Percentiles rank a stretch among this genome's conserved stretches.
Conservation (phyloP, 257 asterid genomes). For the Verbena officinalis region DNA sequence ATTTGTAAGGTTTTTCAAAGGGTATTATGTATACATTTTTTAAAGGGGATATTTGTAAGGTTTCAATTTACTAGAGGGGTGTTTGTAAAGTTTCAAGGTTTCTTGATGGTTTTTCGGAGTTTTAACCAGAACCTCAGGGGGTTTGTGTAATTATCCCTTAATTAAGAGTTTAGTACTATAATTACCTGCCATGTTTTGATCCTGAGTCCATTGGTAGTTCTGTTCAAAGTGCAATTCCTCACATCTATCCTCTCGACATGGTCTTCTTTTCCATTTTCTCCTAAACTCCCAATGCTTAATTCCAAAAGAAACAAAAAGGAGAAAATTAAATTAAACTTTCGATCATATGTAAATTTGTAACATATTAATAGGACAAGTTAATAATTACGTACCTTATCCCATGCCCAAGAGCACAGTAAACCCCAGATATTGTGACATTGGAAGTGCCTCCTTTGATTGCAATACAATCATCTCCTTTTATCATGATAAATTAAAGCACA, state of each 20-base stretch:
- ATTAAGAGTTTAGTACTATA: no score
- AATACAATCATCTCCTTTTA: conserved; percentile 55
- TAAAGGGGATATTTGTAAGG: no score
- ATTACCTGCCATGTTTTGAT: conserved; percentile 71
- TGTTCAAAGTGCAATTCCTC: conserved; percentile 37
- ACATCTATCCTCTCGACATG: conserved; percentile 40
- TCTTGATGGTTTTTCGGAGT: no score
- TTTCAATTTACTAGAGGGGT: no score
- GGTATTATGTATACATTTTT: no score
- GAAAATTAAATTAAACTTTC: neutral
- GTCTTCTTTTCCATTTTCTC: conserved; percentile 35
- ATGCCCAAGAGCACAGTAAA: conserved; percentile 57
- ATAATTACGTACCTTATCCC: conserved; percentile 49
- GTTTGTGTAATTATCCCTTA: no score
- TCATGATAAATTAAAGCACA: neutral
- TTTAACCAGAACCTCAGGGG: no score
- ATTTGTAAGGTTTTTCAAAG: no score
- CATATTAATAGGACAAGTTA: neutral
- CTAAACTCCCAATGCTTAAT: conserved; percentile 59
- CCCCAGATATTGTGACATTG: conserved; percentile 31
- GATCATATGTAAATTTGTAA: neutral
- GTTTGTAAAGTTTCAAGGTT: no score
- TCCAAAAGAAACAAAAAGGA: conserved; percentile 6
- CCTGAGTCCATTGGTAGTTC: conserved; percentile 50
- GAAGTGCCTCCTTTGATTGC: conserved; percentile 54